Base-by-base conservation (phyloP, 192 early-diverging fungal genomes). In the Backusella australiensis region DNA sequence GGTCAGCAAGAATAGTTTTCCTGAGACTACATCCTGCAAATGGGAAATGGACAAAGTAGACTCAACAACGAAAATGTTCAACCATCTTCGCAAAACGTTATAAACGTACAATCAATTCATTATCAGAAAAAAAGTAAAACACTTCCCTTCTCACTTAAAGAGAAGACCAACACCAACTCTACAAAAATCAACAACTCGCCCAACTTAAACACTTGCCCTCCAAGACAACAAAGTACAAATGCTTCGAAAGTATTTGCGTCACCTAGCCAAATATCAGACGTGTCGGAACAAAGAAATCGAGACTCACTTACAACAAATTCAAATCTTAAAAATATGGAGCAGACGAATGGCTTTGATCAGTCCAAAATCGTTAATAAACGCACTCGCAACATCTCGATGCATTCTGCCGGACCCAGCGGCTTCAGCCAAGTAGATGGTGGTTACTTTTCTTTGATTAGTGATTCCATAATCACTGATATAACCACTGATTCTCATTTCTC, bases 1-100 rank as follows among this genome's bases (percentile, higher is more conserved):
- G 26, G 56, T 15, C 26, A 63, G 56, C 21, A 63, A 63, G 56
- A 63, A 63, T 63, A 63, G 4, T 63, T 63, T 63, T 63, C 23
- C 23, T 29, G 23, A 63, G 56, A 63, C 21, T 63, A 29, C 56
- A 29, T 29, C 56, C 56, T 63, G 11, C 56, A 63, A 63, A 63
- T 63, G 56, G 56, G 56, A 63, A 63, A 63, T 63, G 56, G 56
- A 63, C 56, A 63, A 63, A 63, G 56, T 29, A 63, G 56, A 63
- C 56, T 63, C 23, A 63, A 63, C 26, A 29, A 63, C 56, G 56
- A 63, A 63, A 63, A 63, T 63, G 56, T 63, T 29, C 56, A 63
- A 29, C 56, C 56, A 63, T 63, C 56, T 63, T 63, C 56, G 21
- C 56, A 63, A 12, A 29, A 63, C 56, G 26, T 63, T 63, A 26